Evolutionary conservation across 2,329 filamentous ascomycete species (phyloP), one percentile per base, ranked within the genome.

Genomic region (Tolypocladium inflatum): DNA sequence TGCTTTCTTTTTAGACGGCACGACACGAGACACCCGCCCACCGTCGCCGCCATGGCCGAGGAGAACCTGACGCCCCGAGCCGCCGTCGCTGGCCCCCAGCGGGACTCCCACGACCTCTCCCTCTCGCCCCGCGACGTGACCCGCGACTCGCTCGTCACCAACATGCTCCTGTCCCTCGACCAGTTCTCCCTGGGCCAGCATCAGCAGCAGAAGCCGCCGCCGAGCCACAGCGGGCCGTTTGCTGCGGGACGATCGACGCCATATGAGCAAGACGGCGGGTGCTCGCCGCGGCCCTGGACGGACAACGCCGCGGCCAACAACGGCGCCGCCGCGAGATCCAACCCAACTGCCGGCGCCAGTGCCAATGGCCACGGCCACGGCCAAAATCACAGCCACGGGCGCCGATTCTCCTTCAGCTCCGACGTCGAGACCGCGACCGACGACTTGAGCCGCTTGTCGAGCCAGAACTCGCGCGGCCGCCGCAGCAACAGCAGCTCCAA

Each of bases 151-250:
- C 86, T 99, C 64, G 91, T 99, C 60, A 89, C 94, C 73, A 96
- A 97, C 73, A 94, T 99, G 88, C 85, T 97, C 60, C 80, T 94
- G 63, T 96, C 92, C 45, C 86, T 99, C 63, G 93, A 96, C 73
- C 89, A 93, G 72, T 85, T 93, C 68, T 87, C 84, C 45, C 79
- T 83, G 64, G 78, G 73, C 51, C 77, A 81, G 56, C 51, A 55
- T 30, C 57, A 60, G 43, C 45, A 51, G 48, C 48, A 51, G 26
- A 33, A 35, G 17, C 48, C 35, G 7, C 17, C 48, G 1, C 48
- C 35, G 30, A 51, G 21, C 48, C 26, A n/a, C 15, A 23, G 11
- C 43, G 23, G 23, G 45, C 17, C 45, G 8, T 50, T 21, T 23
- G 42, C n/a, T 9, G 57, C 57, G 55, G 57, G 57, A 41, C 48